Conservation (phyloP, 805 yeast genomes). For the Metschnikowia gelsemii region DNA sequence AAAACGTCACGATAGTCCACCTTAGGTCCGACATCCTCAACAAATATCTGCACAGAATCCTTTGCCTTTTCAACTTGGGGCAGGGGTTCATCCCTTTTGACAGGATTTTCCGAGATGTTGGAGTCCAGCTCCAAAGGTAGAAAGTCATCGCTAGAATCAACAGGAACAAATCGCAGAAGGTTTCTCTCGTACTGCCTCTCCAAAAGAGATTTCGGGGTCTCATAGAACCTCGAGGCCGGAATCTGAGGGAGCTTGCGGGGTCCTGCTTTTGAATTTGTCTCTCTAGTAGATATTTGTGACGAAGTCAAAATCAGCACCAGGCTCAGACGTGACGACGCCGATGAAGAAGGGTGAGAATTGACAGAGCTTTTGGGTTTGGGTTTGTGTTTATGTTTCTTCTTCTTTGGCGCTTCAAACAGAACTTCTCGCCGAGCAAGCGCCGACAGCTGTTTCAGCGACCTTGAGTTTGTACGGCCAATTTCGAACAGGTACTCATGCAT, state of each 20-base stretch:
- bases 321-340: conserved; percentile 12
- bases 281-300: conserved; percentile 1
- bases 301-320: conserved; percentile 19
- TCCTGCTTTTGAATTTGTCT: not conserved
- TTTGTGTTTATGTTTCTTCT: conserved; percentile 5
- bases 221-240: conserved; percentile 15
- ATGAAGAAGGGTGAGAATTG: not conserved
- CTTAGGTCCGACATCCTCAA: not conserved
- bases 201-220: conserved; percentile 15
- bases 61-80: not conserved
- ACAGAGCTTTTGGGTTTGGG: no score
- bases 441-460: conserved; percentile 8
- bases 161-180: conserved; percentile 13
- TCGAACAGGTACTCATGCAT: conserved; percentile 16
- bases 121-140: conserved; percentile 16
- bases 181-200: conserved; percentile 20
- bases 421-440: conserved; percentile 17
- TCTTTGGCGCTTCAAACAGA: conserved; percentile 15
- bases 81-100: not conserved
- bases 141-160: conserved; percentile 14
- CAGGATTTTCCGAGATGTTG: not conserved
- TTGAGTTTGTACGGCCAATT: conserved; percentile 6
- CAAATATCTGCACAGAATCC: not conserved
- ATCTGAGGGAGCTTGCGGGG: not conserved
- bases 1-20: conserved; percentile 1